Evolutionary conservation across 176 grass and related monocot species (phyloP).

Genomic region (Metroxylon sagu): DNA sequence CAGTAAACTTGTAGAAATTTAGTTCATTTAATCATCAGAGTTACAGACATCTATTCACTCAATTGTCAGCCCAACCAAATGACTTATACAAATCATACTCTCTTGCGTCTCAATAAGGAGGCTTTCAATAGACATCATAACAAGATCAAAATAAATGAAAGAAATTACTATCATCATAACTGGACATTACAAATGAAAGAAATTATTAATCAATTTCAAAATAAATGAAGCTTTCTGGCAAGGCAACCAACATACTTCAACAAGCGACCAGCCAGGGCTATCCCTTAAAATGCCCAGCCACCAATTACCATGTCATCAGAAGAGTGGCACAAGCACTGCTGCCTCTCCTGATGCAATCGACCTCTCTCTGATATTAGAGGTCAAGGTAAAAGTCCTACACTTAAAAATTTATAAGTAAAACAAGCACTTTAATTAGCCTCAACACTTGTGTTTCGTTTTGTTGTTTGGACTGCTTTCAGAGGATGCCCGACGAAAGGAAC

Average conservation of each 20-base stretch:
- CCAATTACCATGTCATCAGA: slow-evolving; percentile 52
- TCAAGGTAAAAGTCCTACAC: slow-evolving; percentile 15
- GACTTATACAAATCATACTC: too few species aligned
- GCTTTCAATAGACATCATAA: too few species aligned
- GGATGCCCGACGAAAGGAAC: slow-evolving; percentile 50
- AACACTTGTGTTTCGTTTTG: too few species aligned
- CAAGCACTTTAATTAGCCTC: neutral
- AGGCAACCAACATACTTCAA: slow-evolving; percentile 40
- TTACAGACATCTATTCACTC: too few species aligned
- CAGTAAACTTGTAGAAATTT: too few species aligned
- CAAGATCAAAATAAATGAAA: neutral
- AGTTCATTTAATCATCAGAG: too few species aligned
- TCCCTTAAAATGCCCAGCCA: slow-evolving; percentile 30
- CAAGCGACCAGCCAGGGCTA: slow-evolving; percentile 35
- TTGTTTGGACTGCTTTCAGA: slow-evolving; percentile 12
- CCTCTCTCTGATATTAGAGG: slow-evolving; percentile 49
- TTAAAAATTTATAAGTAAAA: neutral
- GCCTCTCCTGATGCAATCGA: slow-evolving; percentile 53
- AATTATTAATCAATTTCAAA: too few species aligned
- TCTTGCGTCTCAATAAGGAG: too few species aligned
- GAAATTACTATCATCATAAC: too few species aligned
- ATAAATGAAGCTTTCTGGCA: slow-evolving; percentile 47
- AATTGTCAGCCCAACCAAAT: too few species aligned
- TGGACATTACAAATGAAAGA: too few species aligned
- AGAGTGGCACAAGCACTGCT: slow-evolving; percentile 56